phyloP scores from a whole-genome alignment of 1,284 basidiomycete species.

The Sporisorium iseilematis-ciliati region DNA sequence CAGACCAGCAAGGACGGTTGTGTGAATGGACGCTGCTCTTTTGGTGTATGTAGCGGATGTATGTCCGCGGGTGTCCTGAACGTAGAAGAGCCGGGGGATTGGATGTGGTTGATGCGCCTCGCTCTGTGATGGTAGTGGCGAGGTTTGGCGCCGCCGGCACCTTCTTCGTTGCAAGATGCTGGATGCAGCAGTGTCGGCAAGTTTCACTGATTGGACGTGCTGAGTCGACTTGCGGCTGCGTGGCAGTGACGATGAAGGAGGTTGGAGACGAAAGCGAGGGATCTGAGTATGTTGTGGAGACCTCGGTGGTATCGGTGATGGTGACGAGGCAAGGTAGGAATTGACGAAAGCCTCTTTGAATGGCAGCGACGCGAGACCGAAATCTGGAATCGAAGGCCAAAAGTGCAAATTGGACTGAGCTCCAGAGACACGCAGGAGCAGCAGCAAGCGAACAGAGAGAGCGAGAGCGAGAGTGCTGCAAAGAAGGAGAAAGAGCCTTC shows the following conservation, averaged over 20 bases:
- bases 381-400: background rate
- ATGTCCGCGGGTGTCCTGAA: background rate
- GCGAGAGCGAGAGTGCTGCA: background rate
- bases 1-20: background rate
- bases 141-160: background rate
- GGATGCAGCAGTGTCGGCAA: background rate
- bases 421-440: background rate
- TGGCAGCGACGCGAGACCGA: constrained; percentile 2
- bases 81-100: no score
- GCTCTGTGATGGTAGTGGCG: no score
- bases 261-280: background rate
- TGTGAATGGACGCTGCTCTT: background rate
- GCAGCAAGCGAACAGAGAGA: background rate
- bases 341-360: constrained; percentile 1
- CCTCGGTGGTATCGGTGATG: constrained; percentile 1
- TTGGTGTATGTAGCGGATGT: background rate
- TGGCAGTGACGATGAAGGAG: no score
- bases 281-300: background rate
- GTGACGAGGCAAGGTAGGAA: constrained; percentile 1
- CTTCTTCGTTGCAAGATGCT: background rate
- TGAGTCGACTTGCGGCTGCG: background rate
- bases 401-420: constrained; percentile 4
- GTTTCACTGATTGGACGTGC: background rate
- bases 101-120: no score
- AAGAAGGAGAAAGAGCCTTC: background rate